phyloP scores from a whole-genome alignment of 495 filamentous ascomycete genomes.

The Aspergillus nanangensis region DNA sequence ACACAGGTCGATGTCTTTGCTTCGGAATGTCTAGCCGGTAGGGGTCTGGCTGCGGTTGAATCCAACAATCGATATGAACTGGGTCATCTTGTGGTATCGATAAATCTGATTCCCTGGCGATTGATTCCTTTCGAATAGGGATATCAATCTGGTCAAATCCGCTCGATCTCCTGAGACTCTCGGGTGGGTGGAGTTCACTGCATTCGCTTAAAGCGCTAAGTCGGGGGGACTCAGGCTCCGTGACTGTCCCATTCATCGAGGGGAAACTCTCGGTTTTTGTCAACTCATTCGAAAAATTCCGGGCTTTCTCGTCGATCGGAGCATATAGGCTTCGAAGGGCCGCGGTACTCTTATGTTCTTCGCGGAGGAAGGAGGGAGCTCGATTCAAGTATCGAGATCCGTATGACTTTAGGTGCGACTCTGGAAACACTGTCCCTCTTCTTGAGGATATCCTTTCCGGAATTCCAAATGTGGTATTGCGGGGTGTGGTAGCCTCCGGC shows the following conservation, averaged over 20 bases:
- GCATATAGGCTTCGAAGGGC: conserved; percentile 62
- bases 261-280: conserved; percentile 36
- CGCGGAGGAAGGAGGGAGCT: conserved; percentile 65
- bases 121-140: conserved; percentile 22
- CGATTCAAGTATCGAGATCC: conserved; percentile 35
- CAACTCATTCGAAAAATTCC: conserved; percentile 22
- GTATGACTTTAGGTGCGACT: conserved; percentile 15
- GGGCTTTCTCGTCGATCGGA: conserved; percentile 39
- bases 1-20: conserved; percentile 12
- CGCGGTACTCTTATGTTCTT: conserved; percentile 56
- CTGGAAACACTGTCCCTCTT: conserved; percentile 13
- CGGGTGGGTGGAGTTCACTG: conserved; percentile 68
- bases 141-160: conserved; percentile 31
- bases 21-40: conserved; percentile 17
- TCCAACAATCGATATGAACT: conserved; percentile 28
- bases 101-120: conserved; percentile 13
- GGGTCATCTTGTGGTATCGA: conserved; percentile 8
- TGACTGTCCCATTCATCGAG: conserved; percentile 27
- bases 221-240: conserved; percentile 52
- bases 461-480: conserved; percentile 29
- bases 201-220: conserved; percentile 77
- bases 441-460: conserved; percentile 38
- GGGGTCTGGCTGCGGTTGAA: conserved; percentile 17
- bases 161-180: conserved; percentile 13
- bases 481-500: conserved; percentile 22